A percentile compares a stretch with the other conserved stretches of the same genome.
phyloP scores from a whole-genome alignment of 805 yeast genomes.

The Saccharomycopsis fermentans region DNA sequence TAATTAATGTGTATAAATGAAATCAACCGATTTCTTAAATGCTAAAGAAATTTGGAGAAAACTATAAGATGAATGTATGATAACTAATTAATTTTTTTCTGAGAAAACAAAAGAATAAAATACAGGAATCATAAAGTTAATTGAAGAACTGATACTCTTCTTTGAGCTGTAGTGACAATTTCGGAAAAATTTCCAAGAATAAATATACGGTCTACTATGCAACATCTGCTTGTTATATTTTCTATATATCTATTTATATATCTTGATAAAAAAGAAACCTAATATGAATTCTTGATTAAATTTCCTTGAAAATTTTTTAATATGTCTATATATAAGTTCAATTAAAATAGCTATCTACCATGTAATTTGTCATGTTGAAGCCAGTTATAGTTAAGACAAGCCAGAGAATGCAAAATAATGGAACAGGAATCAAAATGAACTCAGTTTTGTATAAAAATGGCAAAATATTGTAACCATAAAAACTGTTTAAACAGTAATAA shows the following conservation, averaged over 20 bases:
- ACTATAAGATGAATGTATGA: too few species aligned
- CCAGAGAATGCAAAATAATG: constrained; percentile 48
- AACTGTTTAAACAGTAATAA: constrained; percentile 71
- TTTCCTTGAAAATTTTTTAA: too few species aligned
- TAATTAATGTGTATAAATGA: constrained; percentile 46
- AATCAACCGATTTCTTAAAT: neutral
- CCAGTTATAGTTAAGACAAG: constrained; percentile 49
- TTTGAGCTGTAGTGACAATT: too few species aligned
- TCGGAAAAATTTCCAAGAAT: too few species aligned
- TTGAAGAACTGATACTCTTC: too few species aligned
- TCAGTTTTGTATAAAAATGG: constrained; percentile 60
- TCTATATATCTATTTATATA: neutral
- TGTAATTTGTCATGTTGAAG: constrained; percentile 60
- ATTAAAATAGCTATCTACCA: constrained; percentile 38
- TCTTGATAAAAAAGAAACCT: neutral
- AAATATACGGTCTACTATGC: neutral
- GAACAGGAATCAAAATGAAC: constrained; percentile 52
- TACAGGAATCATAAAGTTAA: too few species aligned
- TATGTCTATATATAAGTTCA: constrained; percentile 8
- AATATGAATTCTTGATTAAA: neutral
- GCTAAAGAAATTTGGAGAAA: neutral
- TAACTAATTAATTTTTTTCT: too few species aligned
- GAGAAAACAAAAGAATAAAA: too few species aligned
- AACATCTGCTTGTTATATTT: neutral
- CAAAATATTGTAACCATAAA: constrained; percentile 78